These are phyloP conservation scores for Exophiala xenobiotica DNA, from an alignment of 2,329 filamentous ascomycete genomes.

Conservation along the genomic window DNA sequence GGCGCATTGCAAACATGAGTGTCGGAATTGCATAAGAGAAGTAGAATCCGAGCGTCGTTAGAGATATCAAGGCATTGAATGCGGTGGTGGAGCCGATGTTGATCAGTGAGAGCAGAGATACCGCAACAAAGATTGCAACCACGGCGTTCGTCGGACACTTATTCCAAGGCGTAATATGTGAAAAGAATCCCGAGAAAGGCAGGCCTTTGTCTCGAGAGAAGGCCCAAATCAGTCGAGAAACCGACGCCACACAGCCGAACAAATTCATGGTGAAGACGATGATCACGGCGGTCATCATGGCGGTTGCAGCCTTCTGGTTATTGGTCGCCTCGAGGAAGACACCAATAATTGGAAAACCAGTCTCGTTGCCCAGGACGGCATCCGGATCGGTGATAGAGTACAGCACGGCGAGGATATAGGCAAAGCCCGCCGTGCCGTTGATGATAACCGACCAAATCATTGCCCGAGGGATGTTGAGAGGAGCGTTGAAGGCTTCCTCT, in stretches of 20 bases:
- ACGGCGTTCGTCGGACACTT: slow-evolving; percentile 29
- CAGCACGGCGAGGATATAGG: slow-evolving; percentile 46
- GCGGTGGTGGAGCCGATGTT: slow-evolving; percentile 31
- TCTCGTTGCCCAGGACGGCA: slow-evolving; percentile 41
- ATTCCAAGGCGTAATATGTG: slow-evolving; percentile 15
- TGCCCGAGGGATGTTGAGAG: slow-evolving; percentile 48
- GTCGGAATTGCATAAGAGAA: slow-evolving; percentile 28
- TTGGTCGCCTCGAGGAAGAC: slow-evolving; percentile 50
- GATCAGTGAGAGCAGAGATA: slow-evolving; percentile 29
- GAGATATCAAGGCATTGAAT: slow-evolving; percentile 29
- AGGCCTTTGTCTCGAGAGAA: background rate
- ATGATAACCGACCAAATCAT: slow-evolving; percentile 51
- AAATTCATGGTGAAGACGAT: slow-evolving; percentile 31
- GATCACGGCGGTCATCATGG: slow-evolving; percentile 41
- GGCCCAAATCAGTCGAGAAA: slow-evolving; percentile 29
- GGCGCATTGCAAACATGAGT: slow-evolving; percentile 16
- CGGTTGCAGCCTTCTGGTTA: slow-evolving; percentile 45
- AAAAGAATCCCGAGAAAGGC: slow-evolving; percentile 33
- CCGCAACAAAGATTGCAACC: slow-evolving; percentile 18
- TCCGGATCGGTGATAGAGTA: slow-evolving; percentile 46
- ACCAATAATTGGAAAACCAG: slow-evolving; percentile 51
- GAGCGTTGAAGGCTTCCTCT: slow-evolving; percentile 53
- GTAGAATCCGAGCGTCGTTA: slow-evolving; percentile 27
- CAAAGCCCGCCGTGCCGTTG: slow-evolving; percentile 50
- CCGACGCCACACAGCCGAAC: slow-evolving; percentile 34